Evolutionary conservation across 2,329 filamentous ascomycete species (phyloP).

Genomic region (Pyricularia sp.): DNA sequence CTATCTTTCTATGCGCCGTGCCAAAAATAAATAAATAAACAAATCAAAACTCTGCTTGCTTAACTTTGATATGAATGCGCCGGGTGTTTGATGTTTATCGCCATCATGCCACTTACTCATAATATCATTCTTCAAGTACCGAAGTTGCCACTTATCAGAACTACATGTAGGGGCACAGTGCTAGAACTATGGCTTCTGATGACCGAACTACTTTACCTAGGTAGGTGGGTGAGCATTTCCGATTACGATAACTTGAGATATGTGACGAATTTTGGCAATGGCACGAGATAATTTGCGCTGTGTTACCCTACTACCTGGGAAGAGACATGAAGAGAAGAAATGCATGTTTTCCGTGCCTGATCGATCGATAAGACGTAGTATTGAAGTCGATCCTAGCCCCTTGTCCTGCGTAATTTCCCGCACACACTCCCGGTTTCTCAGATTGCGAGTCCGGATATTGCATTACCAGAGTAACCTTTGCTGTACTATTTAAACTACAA

Average conservation of each 20-base stretch:
- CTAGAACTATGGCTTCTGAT: neutral
- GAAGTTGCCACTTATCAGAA: neutral
- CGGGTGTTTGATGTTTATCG: neutral
- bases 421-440: neutral
- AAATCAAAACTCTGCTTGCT: neutral
- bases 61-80: neutral
- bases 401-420: neutral
- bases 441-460: neutral
- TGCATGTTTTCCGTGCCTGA: neutral
- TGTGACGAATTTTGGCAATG: neutral
- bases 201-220: no score
- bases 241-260: neutral
- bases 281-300: neutral
- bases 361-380: neutral
- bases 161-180: neutral
- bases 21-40: neutral
- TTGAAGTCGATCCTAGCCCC: neutral
- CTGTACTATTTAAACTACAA: neutral
- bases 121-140: neutral
- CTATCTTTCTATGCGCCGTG: neutral
- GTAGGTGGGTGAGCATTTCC: neutral
- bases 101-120: neutral
- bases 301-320: neutral
- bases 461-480: neutral
- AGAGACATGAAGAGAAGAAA: neutral